These are phyloP conservation scores for Dissophora ornata DNA, from an alignment of 192 early-diverging fungal species.

Conservation along the genomic window DNA sequence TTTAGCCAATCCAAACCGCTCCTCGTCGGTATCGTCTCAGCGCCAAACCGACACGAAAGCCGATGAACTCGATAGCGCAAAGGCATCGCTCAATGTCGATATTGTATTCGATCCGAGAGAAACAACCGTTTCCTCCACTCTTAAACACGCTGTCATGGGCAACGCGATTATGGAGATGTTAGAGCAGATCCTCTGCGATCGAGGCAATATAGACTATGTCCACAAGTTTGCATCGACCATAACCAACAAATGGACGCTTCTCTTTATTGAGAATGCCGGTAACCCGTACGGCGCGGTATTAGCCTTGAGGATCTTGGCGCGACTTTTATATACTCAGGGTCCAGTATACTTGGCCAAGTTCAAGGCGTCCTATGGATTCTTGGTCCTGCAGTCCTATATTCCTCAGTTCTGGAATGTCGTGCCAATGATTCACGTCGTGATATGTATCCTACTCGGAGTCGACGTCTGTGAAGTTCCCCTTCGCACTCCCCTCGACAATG, in stretches of 20 bases:
- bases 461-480: slow-evolving; percentile 65
- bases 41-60: slow-evolving; percentile 20
- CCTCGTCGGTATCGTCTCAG: slow-evolving; percentile 34
- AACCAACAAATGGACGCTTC: slow-evolving; percentile 72
- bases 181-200: slow-evolving; percentile 68
- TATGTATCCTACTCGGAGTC: slow-evolving; percentile 65
- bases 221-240: slow-evolving; percentile 66
- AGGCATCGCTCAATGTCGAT: slow-evolving; percentile 28
- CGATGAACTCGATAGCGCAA: slow-evolving; percentile 22
- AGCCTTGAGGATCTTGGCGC: slow-evolving; percentile 62
- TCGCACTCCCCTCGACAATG: slow-evolving; percentile 60
- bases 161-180: slow-evolving; percentile 73
- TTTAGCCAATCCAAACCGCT: slow-evolving; percentile 32
- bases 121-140: slow-evolving; percentile 6
- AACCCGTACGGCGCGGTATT: slow-evolving; percentile 68
- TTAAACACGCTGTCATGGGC: slow-evolving; percentile 49
- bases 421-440: slow-evolving; percentile 65
- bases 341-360: slow-evolving; percentile 62
- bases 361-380: slow-evolving; percentile 61
- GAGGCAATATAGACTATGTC: slow-evolving; percentile 56
- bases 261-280: slow-evolving; percentile 66
- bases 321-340: slow-evolving; percentile 61
- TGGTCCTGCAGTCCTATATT: slow-evolving; percentile 66
- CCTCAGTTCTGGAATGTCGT: slow-evolving; percentile 67
- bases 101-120: slow-evolving; percentile 28